Conservation (phyloP, 2,329 filamentous ascomycete genomes). For the Sporothrix inflata region DNA sequence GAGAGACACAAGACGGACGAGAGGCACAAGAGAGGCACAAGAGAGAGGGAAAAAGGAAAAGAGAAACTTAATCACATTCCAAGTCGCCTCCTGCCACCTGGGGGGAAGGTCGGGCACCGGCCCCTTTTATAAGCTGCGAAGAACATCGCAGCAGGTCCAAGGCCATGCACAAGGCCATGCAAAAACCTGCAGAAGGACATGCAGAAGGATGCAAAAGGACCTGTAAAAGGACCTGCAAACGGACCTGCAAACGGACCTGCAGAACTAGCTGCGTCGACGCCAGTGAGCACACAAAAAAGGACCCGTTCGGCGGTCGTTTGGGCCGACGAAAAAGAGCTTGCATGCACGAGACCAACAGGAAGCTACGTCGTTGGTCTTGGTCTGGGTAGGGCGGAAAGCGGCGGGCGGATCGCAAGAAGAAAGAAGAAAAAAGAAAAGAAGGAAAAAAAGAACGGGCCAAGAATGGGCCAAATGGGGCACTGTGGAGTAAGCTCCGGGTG, state of each 20-base stretch:
- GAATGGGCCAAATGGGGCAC: neutral
- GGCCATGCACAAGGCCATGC: neutral
- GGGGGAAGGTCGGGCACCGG: neutral
- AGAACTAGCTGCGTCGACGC: too few species aligned
- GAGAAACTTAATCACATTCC: too few species aligned
- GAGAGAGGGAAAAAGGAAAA: too few species aligned
- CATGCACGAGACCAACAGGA: constrained; percentile 19
- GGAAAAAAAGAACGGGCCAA: neutral
- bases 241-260: too few species aligned
- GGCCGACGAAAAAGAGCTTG: neutral
- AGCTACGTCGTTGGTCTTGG: neutral
- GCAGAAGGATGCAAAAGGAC: too few species aligned
- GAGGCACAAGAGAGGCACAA: too few species aligned
- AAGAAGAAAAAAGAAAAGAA: neutral
- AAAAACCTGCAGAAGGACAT: too few species aligned
- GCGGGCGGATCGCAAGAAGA: neutral
- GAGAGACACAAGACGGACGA: too few species aligned
- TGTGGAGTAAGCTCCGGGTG: neutral
- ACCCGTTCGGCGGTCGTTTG: too few species aligned
- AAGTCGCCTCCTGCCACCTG: too few species aligned
- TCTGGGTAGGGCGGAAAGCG: neutral
- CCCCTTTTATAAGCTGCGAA: neutral
- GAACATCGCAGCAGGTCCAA: neutral
- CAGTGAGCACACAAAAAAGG: neutral
- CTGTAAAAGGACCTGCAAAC: too few species aligned